Base-by-base conservation (phyloP, 192 early-diverging fungal species). In the Backusella psychrophila region DNA sequence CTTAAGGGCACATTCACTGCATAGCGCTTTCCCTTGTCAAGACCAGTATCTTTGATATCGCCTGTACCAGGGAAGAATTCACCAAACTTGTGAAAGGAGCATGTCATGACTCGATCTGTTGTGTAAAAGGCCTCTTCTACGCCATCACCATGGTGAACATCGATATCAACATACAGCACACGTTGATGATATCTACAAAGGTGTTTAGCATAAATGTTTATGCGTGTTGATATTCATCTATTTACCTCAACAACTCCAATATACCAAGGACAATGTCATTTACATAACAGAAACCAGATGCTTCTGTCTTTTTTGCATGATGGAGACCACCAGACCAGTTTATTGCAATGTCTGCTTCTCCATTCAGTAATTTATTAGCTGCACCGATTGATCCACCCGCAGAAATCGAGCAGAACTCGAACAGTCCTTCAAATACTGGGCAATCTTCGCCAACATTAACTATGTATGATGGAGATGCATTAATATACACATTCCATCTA, bases 41-140 rank as follows among this genome's bases (percentile, higher is more conserved):
- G 85, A 41, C 98, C 98, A 81, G 95, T 93, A 83, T 99, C 98
- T 89, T 95, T 85, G 68, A 99, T 82, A 79, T 96, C 95, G 34
- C 98, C 98, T 4, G 97, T 99, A 21, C 98, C 98, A 21, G 98
- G 98, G 77, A 99, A 99, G 76, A 91, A 99, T 71, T 99, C 95
- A 38, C 98, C 98, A 82, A 96, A 98, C 83, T 98, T 98, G 78
- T 99, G 98, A 84, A 99, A 99, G 21, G 94, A 96, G 52, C 94
- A 93, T 6, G 98, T 99, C 98, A 99, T 99, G 8, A 99, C 98
- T 35, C 98, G 92, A 76, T 99, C 98, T 8, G 97, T 98, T n/a
- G 93, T 93, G 79, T 98, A 99, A 77, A 99, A 99, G 17, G 98
- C 98, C 79, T 98, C 97, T 79, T 99, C 96, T 21, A 99, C 98